Percentiles rank a stretch among this genome's conserved stretches.
Evolutionary conservation across 495 filamentous ascomycete species (phyloP).

Genomic region (Massariosphaeria phaeospora): DNA sequence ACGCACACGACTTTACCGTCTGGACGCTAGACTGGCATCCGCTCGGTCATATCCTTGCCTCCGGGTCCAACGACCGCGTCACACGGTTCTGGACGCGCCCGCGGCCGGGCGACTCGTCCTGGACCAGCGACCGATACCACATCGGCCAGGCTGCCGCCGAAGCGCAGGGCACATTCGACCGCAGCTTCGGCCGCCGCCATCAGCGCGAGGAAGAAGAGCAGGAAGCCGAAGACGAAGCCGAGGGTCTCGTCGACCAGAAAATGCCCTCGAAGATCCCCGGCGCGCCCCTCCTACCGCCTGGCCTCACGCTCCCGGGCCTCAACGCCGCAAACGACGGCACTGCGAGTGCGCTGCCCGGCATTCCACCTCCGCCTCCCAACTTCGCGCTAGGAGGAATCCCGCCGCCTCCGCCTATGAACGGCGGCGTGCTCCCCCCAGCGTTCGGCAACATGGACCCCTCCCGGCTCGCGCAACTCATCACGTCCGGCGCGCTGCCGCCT

Average conservation of each 20-base stretch:
- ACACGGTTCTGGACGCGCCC: slow-evolving; percentile 93
- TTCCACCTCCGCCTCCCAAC: slow-evolving; percentile 47
- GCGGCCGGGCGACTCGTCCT: slow-evolving; percentile 76
- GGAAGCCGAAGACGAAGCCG: slow-evolving; percentile 86
- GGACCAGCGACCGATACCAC: slow-evolving; percentile 85
- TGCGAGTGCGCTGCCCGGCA: slow-evolving; percentile 47
- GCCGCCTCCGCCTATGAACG: slow-evolving; percentile 32
- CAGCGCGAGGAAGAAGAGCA: slow-evolving; percentile 88
- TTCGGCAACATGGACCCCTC: slow-evolving; percentile 50
- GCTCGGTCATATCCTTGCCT: slow-evolving; percentile 90
- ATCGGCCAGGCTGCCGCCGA: slow-evolving; percentile 91
- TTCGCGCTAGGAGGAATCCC: slow-evolving; percentile 48
- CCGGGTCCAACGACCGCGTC: slow-evolving; percentile 95
- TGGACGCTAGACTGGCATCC: slow-evolving; percentile 99
- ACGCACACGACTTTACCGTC: slow-evolving; percentile 87
- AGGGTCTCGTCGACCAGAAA: slow-evolving; percentile 90
- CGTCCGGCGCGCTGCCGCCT: slow-evolving; percentile 33
- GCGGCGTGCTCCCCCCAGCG: slow-evolving; percentile 19
- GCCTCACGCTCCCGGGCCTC: slow-evolving; percentile 45
- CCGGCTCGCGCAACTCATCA: slow-evolving; percentile 57
- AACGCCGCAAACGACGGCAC: slow-evolving; percentile 39
- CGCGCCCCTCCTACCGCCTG: slow-evolving; percentile 44
- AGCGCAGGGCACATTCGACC: slow-evolving; percentile 86
- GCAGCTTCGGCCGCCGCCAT: slow-evolving; percentile 69
- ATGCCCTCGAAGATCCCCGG: slow-evolving; percentile 54